Conservation (phyloP, 2,329 filamentous ascomycete genomes). For the Exserohilum rostratum region DNA sequence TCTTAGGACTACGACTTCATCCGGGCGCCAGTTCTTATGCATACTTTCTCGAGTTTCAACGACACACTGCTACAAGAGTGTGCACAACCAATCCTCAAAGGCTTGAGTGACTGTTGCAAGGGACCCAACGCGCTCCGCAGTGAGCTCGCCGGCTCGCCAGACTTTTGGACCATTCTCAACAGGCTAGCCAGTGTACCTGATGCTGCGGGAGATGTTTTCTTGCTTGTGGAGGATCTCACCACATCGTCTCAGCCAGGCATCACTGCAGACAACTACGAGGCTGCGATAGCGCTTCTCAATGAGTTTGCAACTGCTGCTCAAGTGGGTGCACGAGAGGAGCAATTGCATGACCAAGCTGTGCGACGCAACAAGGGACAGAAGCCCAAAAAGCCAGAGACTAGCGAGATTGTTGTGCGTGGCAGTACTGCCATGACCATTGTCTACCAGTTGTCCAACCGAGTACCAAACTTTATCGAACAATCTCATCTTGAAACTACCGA, state of each 20-base stretch:
- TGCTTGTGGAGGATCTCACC: constrained; percentile 78
- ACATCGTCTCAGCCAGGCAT: constrained; percentile 78
- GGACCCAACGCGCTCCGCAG: constrained; percentile 79
- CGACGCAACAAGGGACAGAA: constrained; percentile 59
- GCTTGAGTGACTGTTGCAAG: constrained; percentile 79
- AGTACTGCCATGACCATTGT: constrained; percentile 82
- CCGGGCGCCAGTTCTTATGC: constrained; percentile 87
- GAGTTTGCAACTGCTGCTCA: constrained; percentile 87
- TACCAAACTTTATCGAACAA: constrained; percentile 86
- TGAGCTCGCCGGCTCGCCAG: constrained; percentile 93
- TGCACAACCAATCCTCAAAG: constrained; percentile 76
- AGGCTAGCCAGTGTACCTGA: constrained; percentile 72
- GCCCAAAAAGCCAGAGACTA: constrained; percentile 63
- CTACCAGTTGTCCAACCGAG: constrained; percentile 79
- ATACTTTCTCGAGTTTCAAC: constrained; percentile 87
- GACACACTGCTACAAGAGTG: constrained; percentile 77
- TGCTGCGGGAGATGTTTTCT: constrained; percentile 79
- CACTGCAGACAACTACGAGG: constrained; percentile 94
- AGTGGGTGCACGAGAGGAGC: constrained; percentile 72
- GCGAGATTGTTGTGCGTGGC: constrained; percentile 75
- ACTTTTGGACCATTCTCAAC: constrained; percentile 93
- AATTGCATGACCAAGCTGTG: constrained; percentile 65
- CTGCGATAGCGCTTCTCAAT: constrained; percentile 81
- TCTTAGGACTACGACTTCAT: constrained; percentile 83
- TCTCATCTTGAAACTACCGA: constrained; percentile 89